Conservation (phyloP, 2,329 filamentous ascomycete genomes). For the Phoma sp. region DNA sequence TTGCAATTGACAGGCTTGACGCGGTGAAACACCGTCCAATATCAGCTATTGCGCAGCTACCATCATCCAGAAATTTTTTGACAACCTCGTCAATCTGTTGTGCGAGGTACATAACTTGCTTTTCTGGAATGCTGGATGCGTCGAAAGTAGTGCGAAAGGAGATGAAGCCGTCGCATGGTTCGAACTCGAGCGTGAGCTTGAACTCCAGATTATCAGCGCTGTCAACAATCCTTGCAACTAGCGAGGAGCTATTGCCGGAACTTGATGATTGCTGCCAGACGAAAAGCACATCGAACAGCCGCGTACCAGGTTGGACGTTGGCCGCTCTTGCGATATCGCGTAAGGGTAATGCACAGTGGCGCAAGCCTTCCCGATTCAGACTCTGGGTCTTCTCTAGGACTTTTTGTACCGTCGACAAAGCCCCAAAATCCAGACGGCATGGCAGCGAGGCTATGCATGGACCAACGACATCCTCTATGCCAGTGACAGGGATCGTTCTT, state of each 20-base stretch:
- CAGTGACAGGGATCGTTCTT: conserved; percentile 73
- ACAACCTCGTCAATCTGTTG: conserved; percentile 67
- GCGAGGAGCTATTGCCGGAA: conserved; percentile 32
- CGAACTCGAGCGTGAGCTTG: conserved; percentile 76
- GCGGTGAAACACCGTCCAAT: conserved; percentile 30
- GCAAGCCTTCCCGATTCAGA: conserved; percentile 70
- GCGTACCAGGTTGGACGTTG: conserved; percentile 61
- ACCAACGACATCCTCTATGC: conserved; percentile 77
- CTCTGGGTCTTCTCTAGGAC: conserved; percentile 70
- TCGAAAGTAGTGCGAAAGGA: conserved; percentile 64
- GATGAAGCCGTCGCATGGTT: conserved; percentile 63
- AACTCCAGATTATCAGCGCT: conserved; percentile 79
- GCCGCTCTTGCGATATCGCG: conserved; percentile 72
- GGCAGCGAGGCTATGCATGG: conserved; percentile 82
- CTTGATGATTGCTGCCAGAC: conserved; percentile 81
- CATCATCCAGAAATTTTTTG: conserved; percentile 51
- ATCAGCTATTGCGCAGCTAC: conserved; percentile 43
- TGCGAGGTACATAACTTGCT: conserved; percentile 65
- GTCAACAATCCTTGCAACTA: conserved; percentile 62
- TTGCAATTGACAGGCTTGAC: conserved; percentile 50
- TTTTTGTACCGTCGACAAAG: conserved; percentile 62
- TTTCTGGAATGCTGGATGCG: conserved; percentile 59
- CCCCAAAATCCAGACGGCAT: conserved; percentile 67
- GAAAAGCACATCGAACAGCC: conserved; percentile 79
- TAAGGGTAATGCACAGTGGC: conserved; percentile 69